Conservation (phyloP, 495 filamentous ascomycete genomes). For the Corynascus novoguineensis region DNA sequence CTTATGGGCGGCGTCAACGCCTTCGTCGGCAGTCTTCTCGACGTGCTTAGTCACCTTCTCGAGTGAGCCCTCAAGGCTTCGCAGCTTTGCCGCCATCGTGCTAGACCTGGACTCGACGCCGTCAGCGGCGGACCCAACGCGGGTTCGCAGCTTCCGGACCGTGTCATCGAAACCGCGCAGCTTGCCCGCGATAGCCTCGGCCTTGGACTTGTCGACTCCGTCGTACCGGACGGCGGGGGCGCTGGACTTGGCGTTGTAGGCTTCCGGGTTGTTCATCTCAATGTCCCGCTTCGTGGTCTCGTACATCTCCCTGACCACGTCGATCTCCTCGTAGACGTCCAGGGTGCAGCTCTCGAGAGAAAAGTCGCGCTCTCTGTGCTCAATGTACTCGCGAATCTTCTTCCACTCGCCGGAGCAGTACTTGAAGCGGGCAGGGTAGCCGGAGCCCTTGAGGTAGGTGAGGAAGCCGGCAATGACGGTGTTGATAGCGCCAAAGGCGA, state of each 20-base stretch:
- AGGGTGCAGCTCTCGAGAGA: constrained; percentile 1
- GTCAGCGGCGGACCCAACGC: not conserved
- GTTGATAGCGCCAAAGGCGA: constrained; percentile 1
- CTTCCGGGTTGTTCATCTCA: not conserved
- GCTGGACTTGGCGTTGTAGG: not conserved
- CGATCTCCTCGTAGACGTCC: constrained; percentile 3
- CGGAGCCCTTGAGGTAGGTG: constrained; percentile 7
- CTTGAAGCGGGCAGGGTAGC: constrained; percentile 6
- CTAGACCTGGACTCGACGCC: not conserved
- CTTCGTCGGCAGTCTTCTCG: not conserved
- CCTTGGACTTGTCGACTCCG: not conserved
- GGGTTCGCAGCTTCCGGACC: not conserved
- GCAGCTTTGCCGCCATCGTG: not conserved
- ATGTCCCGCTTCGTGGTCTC: constrained; percentile 3
- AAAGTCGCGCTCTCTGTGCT: constrained; percentile 8
- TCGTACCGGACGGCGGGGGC: not conserved
- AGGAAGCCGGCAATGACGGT: constrained; percentile 4
- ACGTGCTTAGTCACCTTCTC: not conserved
- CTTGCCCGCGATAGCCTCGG: constrained; percentile 1
- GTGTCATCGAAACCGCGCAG: not conserved
- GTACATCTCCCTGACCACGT: not conserved
- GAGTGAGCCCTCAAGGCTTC: constrained; percentile 1
- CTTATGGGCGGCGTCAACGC: not conserved
- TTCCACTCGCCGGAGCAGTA: constrained; percentile 4
- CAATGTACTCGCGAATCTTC: constrained; percentile 3